Evolutionary conservation across 2,329 filamentous ascomycete species (phyloP), one percentile per base, ranked within the genome.

Genomic region (Dactylellina parvicollis): DNA sequence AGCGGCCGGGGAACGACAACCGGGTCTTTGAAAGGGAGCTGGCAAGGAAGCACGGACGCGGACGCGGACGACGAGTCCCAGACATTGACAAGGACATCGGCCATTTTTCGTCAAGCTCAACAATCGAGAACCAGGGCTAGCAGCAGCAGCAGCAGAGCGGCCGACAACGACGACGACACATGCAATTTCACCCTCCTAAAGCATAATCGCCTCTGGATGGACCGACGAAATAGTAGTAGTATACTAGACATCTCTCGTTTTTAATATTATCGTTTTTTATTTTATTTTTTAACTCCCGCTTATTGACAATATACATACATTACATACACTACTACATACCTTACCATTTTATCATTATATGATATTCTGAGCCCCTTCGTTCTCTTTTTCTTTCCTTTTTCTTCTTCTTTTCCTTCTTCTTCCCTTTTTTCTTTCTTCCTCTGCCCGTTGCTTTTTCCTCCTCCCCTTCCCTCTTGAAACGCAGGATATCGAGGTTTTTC

Each of bases 1-100:
- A 59, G 47, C 59, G 44, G 54, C 67, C 67, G 67, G 67, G 67
- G 67, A 65, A 72, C 59, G 34, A 52, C 67, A 72, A 72, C 67
- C 67, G 46, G 66, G 67, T 72, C 67, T 60, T 49, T 59, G 36
- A 59, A 59, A 64, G 67, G 67, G 57, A 72, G 59, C 42, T 59
- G 59, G 54, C 28, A 52, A 54, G 36, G 67, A 47, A 36, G 22
- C 34, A 57, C 20, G 30, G 36, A 55, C 38, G 36, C 64, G 54
- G 55, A 59, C 62, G 34, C 42, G 57, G 57, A 72, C 59, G 49
- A 72, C 59, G 67, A 72, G 47, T 71, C 67, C 60, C 44, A 72
- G 67, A 72, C 67, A 59, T 52, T 36, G 52, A 59, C 67, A 72
- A 65, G 67, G 67, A 50, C 38, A 36, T 54, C 67, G 67, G 67